phyloP scores from a whole-genome alignment of 2,329 filamentous ascomycete genomes.

The Pyrenophora tritici-repentis region DNA sequence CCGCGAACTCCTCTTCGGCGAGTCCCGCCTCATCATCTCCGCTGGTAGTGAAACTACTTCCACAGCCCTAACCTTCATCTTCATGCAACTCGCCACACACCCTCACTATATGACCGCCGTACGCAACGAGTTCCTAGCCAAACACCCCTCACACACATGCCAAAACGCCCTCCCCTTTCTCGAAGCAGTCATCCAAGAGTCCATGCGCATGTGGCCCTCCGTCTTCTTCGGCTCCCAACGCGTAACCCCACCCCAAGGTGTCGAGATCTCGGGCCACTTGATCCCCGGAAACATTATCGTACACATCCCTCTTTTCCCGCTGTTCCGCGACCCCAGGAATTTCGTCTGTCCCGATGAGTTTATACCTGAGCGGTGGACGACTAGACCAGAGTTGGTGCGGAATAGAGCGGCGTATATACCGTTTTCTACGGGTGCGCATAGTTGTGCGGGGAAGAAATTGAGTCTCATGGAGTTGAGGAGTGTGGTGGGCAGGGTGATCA shows the following conservation, averaged over 20 bases:
- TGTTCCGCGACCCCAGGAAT: conserved; percentile 25
- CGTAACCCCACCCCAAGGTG: conserved; percentile 35
- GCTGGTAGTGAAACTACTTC: conserved; percentile 54
- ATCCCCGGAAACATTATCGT: conserved; percentile 39
- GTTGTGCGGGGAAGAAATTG: conserved; percentile 70
- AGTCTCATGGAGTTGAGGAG: conserved; percentile 68
- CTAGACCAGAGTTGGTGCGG: conserved; percentile 21
- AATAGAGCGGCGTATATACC: conserved; percentile 66
- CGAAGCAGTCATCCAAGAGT: conserved; percentile 34
- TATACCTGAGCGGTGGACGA: conserved; percentile 33
- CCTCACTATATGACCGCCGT: conserved; percentile 22
- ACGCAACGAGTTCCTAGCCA: conserved; percentile 25
- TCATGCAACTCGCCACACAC: conserved; percentile 43
- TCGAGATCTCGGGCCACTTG: conserved; percentile 24
- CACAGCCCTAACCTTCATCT: conserved; percentile 58
- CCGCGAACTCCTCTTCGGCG: conserved; percentile 30
- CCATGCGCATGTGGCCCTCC: conserved; percentile 35
- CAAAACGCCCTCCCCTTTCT: conserved; percentile 20
- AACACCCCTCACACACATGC: conserved; percentile 13
- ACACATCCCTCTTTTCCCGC: conserved; percentile 23
- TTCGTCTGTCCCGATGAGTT: conserved; percentile 31
- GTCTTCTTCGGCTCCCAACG: conserved; percentile 36
- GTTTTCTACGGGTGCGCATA: conserved; percentile 68
- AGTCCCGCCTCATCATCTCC: conserved; percentile 40
- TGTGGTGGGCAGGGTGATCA: conserved; percentile 63